Base-by-base conservation (phyloP, 2,329 filamentous ascomycete genomes). In the Rugonectria rugulosa region DNA sequence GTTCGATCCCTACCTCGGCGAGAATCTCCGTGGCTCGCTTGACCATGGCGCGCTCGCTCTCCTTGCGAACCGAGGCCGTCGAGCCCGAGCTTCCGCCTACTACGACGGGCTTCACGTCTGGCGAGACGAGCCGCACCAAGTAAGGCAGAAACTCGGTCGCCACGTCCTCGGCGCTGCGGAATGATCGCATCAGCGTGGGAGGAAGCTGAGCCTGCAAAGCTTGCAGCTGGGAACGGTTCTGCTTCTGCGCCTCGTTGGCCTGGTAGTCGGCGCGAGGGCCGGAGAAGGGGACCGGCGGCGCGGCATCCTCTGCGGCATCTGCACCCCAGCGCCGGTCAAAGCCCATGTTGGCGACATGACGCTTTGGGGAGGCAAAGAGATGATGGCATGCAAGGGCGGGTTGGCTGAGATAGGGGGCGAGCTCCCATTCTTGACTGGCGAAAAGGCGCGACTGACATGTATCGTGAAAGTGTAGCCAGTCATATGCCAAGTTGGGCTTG, bases 381-480 rank as follows among this genome's bases (percentile, higher is more conserved):
- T 91, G 82, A 70, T 99, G 96, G 69, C 96, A 97, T 4, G 91
- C 95, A 2, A 98, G 83, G 14, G 95, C 84, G 0, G 94, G 88
- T 63, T 95, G 90, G 66, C 88, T 91, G 43, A 98, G 83, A 71
- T 99, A 99, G 0, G 91, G 88, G 1, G 84, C 85, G 14, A 99
- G 79, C 73, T 99, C 95, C 90, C 95, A 99, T 52, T 96, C 93
- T 71, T 97, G 94, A 56, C 85, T 88, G n/a, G 86, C 79, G 70
- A 88, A 96, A 2, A 98, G 82, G 32, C 88, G 86, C 1, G 88
- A 87, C 20, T 91, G 92, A 60, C 96, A 87, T 1, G 81, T 79
- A 67, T 98, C 95, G 73, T 97, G 91, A 74, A 99, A 98, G 72
- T 96, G 82, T 51, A 99, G 84, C 95, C 95, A 99, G 68, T 97